Evolutionary conservation across 1,284 basidiomycete species (phyloP), one percentile per base, ranked within the genome.

Genomic region (Sanghuangporus baumii): DNA sequence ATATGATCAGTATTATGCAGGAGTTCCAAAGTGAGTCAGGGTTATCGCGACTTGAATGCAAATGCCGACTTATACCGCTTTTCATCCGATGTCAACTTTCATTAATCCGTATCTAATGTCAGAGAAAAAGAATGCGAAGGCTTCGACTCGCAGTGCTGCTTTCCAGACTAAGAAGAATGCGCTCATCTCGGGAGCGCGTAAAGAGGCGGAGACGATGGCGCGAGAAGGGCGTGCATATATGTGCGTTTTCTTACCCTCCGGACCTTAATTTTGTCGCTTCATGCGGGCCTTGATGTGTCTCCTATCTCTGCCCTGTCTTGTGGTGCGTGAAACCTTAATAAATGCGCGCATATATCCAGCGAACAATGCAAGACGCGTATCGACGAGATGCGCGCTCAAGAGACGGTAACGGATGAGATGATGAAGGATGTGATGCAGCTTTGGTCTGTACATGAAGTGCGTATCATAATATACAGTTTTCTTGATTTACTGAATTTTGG

Each of bases 81-180:
- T n/a, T 12, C 12, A 23, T 18, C 26, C 47, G 9, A 2, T n/a
- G 31, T 18, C 26, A 9, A 57, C 36, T 40, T 11, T 41, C 48
- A 9, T 47, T 12, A 37, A 16, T 2, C 20, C 40, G 20, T 12
- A 36, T 23, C 2, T 38, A 41, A 47, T 11, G 9, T 14, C 47
- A 75, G 74, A 74, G 59, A 69, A 70, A 36, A 75, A 74, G 64
- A 67, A 72, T 0, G 64, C 68, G n/a, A 74, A 73, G 58, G 62
- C 65, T 0, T 69, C 71, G 0, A 67, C 68, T n/a, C 69, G 69
- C 2, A 68, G 69, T 6, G 64, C 64, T 12, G 71, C 70, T 0
- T 73, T 74, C 54, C 70, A 69, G 34, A 70, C 60, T n/a, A 71
- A 74, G 63, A 74, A 74, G 65, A 68, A 64, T 36, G 68, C 68